Percentiles rank a stretch among this genome's conserved stretches.
Evolutionary conservation across 2,329 filamentous ascomycete genomes (phyloP).

Genomic region (Fusarium piperis): DNA sequence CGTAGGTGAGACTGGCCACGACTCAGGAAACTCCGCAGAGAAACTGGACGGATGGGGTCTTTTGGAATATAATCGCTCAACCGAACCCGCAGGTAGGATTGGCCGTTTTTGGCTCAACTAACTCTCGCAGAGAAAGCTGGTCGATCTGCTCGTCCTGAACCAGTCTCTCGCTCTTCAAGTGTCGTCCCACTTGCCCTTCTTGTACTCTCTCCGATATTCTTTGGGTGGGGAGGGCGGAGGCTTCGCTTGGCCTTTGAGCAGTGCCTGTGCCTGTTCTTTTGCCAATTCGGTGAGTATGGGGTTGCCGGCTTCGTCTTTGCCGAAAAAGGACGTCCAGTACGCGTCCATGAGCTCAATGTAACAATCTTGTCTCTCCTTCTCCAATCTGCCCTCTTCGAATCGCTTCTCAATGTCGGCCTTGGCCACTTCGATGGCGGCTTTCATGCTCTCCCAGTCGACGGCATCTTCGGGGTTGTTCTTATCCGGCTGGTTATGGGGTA

Average conservation of each 20-base stretch:
- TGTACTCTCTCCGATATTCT: background rate
- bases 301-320: background rate
- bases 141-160: background rate
- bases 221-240: background rate
- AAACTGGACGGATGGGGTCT: background rate
- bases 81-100: background rate
- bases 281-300: background rate
- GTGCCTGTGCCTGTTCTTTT: background rate
- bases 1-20: background rate
- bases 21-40: background rate
- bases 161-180: background rate
- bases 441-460: background rate
- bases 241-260: background rate
- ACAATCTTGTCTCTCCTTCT: background rate
- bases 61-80: background rate
- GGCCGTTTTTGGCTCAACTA: background rate
- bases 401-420: background rate
- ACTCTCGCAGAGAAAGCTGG: background rate
- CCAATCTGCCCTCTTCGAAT: background rate
- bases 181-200: background rate
- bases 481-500: too few species aligned
- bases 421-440: background rate
- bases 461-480: background rate
- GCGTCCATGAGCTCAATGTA: background rate
- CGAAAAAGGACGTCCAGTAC: background rate